Base-by-base conservation (phyloP, 2,329 filamentous ascomycete species). In the Ceratocystis smalleyi region DNA sequence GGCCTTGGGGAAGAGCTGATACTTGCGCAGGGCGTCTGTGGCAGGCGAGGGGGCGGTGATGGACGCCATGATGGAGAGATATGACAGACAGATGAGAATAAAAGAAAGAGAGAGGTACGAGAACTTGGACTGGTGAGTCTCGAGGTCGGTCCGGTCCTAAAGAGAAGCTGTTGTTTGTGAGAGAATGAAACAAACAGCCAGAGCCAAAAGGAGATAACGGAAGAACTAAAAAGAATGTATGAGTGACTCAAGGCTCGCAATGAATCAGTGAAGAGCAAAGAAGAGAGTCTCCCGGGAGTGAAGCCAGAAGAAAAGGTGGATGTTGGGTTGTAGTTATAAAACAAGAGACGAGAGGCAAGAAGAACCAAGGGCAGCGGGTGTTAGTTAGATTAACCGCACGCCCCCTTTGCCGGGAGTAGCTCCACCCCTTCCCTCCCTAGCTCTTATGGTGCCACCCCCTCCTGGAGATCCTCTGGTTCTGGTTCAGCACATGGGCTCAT, bases 1-100 rank as follows among this genome's bases (percentile, higher is more conserved):
- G 69, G 78, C 78, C 68, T 75, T 78, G 66, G 82, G 79, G 69
- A 85, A 85, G 49, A 84, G 75, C 70, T 84, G 82, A 68, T 85
- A 85, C 73, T 81, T 84, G 65, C 78, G 77, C 47, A 32, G 22
- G 17, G 40, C 59, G 43, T 57, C 63, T 32, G 19, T 12, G 40
- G 47, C 47, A n/a, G n/a, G n/a, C 1, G 47, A 55, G 27, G 63
- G 6, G 8, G 47, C 22, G 15, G 54, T 43, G 35, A 35, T 51
- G 10, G 63, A 64, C 19, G 63, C 54, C 63, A 64, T 64, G 24
- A 17, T 40, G 32, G 19, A 10, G 30, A 17, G 15, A 19, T 40
- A 40, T 15, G 35, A 12, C 35, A 40, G 35, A 12, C 35, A 40
- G 35, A 15, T 24, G 32, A 17, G 17, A 32, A 47, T 22, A 59